Evolutionary conservation across 352 stramenopile genomes (phyloP).

Genomic region (Phytopythium ostracodes): DNA sequence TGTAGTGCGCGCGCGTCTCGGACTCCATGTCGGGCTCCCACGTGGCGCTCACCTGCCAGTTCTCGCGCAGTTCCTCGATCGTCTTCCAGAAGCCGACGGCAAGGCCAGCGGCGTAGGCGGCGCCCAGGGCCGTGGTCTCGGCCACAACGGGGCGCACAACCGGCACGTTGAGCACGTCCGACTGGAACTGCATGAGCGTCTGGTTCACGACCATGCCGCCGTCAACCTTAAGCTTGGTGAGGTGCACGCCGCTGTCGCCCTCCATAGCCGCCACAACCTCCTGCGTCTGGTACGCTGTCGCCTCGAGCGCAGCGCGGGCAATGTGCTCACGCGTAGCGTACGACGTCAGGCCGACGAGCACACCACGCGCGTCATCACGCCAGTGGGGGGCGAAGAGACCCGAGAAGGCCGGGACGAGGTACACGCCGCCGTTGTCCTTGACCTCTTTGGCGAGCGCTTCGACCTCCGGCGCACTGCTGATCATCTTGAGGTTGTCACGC

Average conservation of each 20-base stretch:
- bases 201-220: constrained; percentile 97
- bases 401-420: constrained; percentile 97
- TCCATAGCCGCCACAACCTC: constrained; percentile 96
- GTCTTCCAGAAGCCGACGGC: constrained; percentile 95
- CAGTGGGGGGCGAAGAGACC: constrained; percentile 98
- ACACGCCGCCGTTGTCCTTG: constrained; percentile 94
- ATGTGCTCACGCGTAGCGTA: constrained; percentile 96
- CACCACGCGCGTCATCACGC: constrained; percentile 94
- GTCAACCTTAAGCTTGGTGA: constrained; percentile 94
- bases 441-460: constrained; percentile 87
- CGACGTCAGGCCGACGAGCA: constrained; percentile 95
- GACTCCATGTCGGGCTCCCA: constrained; percentile 75
- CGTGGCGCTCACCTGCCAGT: constrained; percentile 71
- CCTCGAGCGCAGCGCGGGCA: constrained; percentile 94
- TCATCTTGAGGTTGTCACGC: constrained; percentile 97
- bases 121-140: constrained; percentile 98
- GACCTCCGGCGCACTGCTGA: constrained; percentile 84
- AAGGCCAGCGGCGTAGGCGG: constrained; percentile 96
- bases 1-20: constrained; percentile 46
- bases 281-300: constrained; percentile 94
- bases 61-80: constrained; percentile 77
- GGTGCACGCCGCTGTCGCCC: constrained; percentile 84
- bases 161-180: constrained; percentile 92
- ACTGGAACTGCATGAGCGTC: constrained; percentile 98
- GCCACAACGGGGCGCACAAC: constrained; percentile 92